Evolutionary conservation across 2,329 filamentous ascomycete species (phyloP), one percentile per base, ranked within the genome.

Genomic region (Ophiostoma ips): DNA sequence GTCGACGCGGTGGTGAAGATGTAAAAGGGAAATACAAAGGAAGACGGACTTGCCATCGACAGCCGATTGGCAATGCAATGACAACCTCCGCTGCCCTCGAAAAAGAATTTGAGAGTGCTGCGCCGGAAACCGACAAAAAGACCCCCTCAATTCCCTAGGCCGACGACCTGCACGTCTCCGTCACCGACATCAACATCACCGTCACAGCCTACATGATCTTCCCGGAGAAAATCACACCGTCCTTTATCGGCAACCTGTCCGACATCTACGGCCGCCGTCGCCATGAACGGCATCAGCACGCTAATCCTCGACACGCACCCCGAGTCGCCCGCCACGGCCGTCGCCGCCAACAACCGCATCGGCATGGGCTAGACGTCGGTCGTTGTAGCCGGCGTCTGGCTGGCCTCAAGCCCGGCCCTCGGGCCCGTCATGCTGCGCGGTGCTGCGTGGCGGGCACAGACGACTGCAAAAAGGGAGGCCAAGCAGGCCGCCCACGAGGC

Each of bases 141-240:
- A n/a, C n/a, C n/a, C 69, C 74, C 60, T 77, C 31, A 68, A 68
- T 16, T 60, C 65, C 7, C 64, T 78, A n/a, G 15, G 67, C 72
- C 9, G 55, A 62, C 2, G 69, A 73, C 50, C 36, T 57, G 10
- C 34, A 46, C 38, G 68, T 77, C 21, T 62, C 64, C 5, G 55
- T 58, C 21, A 57, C 60, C 2, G 55, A 66, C 47, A 66, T 75
- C 53, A 75, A 74, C 55, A 60, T 76, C 24, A 73, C 70, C 6
- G 61, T 76, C 45, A 75, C 73, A 8, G 72, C 71, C 3, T 76
- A 75, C 57, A 72, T 75, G 71, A 71, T 81, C 45, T 72, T 81
- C 36, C 78, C n/a, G n/a, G n/a, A 81, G 63, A 77, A 73, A 18
- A 62, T 82, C 12, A 69, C 72, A 1, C 78, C 78, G 16, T 72